These are phyloP conservation scores for Pichia sp. DNA, from an alignment of 1,139 yeast species.

Conservation along the genomic window DNA sequence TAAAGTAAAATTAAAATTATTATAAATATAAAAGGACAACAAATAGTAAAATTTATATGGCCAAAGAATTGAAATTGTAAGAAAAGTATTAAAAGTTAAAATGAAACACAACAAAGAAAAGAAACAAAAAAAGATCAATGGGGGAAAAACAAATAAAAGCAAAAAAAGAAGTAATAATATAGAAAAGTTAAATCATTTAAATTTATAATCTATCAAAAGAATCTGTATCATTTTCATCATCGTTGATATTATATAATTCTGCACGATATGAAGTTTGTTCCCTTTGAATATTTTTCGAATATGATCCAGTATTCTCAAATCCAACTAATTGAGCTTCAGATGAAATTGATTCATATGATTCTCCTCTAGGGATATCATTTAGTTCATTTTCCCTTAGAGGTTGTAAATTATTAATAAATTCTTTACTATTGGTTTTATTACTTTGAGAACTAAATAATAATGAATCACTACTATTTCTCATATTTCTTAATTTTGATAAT, in stretches of 20 bases:
- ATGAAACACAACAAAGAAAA: no score
- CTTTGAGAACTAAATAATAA: slow-evolving; percentile 1
- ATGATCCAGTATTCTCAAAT: slow-evolving; percentile 37
- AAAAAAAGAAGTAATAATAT: background rate
- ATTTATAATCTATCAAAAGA: background rate
- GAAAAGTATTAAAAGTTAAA: no score
- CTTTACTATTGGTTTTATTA: slow-evolving; percentile 1
- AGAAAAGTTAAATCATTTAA: no score
- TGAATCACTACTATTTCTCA: slow-evolving; percentile 7
- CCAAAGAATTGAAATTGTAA: no score
- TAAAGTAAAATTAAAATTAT: no score
- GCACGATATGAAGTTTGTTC: slow-evolving; percentile 25
- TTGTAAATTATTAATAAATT: slow-evolving; percentile 6
- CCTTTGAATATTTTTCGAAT: slow-evolving; percentile 9
- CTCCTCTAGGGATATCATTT: slow-evolving; percentile 11
- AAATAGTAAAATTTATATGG: no score
- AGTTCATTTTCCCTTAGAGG: slow-evolving; percentile 15
- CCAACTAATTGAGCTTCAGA: slow-evolving; percentile 44
- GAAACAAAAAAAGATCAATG: no score
- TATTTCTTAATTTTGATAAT: slow-evolving; percentile 5
- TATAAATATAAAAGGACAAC: no score
- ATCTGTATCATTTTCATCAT: slow-evolving; percentile 5
- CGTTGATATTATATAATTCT: slow-evolving; percentile 11
- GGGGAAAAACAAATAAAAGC: background rate
- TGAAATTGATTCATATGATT: slow-evolving; percentile 9